Percentiles rank a stretch among this genome's conserved stretches.
Evolutionary conservation across 2,329 filamentous ascomycete species (phyloP).

Genomic region (Pseudogymnoascus pannorum): DNA sequence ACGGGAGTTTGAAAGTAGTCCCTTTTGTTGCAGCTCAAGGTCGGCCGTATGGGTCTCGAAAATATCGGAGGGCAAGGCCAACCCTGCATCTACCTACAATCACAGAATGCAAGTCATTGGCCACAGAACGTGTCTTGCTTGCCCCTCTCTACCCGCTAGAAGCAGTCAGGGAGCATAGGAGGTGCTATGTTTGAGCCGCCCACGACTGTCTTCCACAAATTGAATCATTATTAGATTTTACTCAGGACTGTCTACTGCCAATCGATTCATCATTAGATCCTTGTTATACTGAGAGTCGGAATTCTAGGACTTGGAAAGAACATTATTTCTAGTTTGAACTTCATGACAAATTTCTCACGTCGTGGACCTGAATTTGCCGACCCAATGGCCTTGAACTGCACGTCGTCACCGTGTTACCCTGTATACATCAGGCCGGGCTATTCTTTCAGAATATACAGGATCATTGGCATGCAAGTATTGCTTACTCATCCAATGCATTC

Average conservation of each 20-base stretch:
- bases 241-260: not conserved
- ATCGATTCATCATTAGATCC: not conserved
- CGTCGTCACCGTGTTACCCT: not conserved
- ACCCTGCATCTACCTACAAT: not conserved
- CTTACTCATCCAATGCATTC: not conserved
- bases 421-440: not conserved
- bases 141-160: not conserved
- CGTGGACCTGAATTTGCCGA: not conserved
- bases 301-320: not conserved
- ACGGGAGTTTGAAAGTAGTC: not conserved
- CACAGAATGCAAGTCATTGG: slow-evolving; percentile 3
- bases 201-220: not conserved
- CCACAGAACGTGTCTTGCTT: slow-evolving; percentile 1
- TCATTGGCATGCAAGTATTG: not conserved
- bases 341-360: slow-evolving; percentile 5
- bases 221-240: not conserved
- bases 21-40: not conserved
- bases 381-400: not conserved
- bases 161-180: not conserved
- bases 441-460: not conserved
- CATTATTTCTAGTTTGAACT: not conserved
- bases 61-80: not conserved
- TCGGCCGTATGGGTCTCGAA: not conserved
- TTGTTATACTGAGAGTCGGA: not conserved
- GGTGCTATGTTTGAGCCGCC: not conserved